These are phyloP conservation scores for Stephania cephalantha DNA, from an alignment of 164 flowering plant species.

Conservation along the genomic window DNA sequence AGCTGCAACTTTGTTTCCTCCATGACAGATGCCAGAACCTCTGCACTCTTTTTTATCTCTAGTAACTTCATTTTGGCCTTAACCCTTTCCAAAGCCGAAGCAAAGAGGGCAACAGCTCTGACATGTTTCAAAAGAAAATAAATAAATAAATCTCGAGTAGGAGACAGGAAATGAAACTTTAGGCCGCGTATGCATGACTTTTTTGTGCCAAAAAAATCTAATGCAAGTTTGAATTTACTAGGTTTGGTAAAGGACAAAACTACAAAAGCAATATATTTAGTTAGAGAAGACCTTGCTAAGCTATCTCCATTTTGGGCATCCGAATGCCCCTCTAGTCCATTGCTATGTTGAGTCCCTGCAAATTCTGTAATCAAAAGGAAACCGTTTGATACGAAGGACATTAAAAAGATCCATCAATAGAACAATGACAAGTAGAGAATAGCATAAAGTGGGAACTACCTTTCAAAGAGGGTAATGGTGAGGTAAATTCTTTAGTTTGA, in stretches of 20 bases:
- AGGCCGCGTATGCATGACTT: background rate
- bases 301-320: conserved; percentile 45
- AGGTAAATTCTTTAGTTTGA: conserved; percentile 18
- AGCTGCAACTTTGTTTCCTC: conserved; percentile 49
- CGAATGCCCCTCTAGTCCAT: conserved; percentile 24
- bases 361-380: conserved; percentile 7
- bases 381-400: conserved; percentile 1
- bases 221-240: conserved; percentile 1
- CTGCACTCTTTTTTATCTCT: conserved; percentile 54
- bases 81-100: conserved; percentile 47
- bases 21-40: conserved; percentile 50
- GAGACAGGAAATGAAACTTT: background rate
- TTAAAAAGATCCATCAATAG: background rate
- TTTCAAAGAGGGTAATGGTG: conserved; percentile 26
- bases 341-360: conserved; percentile 35
- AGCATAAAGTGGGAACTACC: conserved; percentile 20
- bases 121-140: conserved; percentile 13
- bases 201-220: background rate
- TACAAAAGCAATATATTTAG: conserved; percentile 19
- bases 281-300: conserved; percentile 42
- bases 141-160: conserved; percentile 5
- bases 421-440: background rate
- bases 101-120: conserved; percentile 59
- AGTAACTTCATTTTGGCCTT: conserved; percentile 47
- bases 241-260: conserved; percentile 31